Evolutionary conservation across 129 eudicot species (phyloP), one percentile per base, ranked within the genome.

Genomic region (Scalesia atractyloides): DNA sequence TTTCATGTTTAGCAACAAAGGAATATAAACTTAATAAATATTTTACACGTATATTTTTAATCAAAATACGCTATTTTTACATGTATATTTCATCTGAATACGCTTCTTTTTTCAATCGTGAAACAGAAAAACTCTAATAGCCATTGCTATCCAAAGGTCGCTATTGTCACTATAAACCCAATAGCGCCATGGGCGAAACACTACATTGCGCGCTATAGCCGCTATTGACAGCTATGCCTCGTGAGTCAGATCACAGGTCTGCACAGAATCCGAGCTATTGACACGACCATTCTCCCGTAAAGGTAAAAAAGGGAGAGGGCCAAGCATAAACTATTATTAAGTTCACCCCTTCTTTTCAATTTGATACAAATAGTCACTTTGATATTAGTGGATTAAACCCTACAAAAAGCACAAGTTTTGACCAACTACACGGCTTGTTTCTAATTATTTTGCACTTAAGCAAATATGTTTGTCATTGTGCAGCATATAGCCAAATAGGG

Each of bases 281-380:
- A 57, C 7, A 22, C n/a, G 2, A 34, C n/a, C n/a, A 22, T 14
- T 52, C 6, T 57, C 37, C 63, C 22, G 10, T 12, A 22, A 9
- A 11, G 12, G 15, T 9, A 20, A 57, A 57, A 20, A 0, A 5
- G 37, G 37, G 36, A 0, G 37, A 16, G 1, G 24, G 3, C 59
- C 4, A 3, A 10, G 43, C 34, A 16, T 30, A 26, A 64, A 16
- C 11, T 64, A 39, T 37, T 37, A 39, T 49, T 3, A 16, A 1
- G 22, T 65, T 11, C 17, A 65, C n/a, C 33, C 53, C 34, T 41
- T 65, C 53, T 43, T 17, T 13, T 65, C 70, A 43, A 54, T 65
- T 41, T 20, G 19, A 65, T 65, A 44, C 37, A 43, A 11, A 4
- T 12, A 2, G 11, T 13, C 66, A 4, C 59, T 53, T 53, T 26